Evolutionary conservation across 371 early-diverging fungal genomes (phyloP).

Genomic region (Blakeslea trispora): DNA sequence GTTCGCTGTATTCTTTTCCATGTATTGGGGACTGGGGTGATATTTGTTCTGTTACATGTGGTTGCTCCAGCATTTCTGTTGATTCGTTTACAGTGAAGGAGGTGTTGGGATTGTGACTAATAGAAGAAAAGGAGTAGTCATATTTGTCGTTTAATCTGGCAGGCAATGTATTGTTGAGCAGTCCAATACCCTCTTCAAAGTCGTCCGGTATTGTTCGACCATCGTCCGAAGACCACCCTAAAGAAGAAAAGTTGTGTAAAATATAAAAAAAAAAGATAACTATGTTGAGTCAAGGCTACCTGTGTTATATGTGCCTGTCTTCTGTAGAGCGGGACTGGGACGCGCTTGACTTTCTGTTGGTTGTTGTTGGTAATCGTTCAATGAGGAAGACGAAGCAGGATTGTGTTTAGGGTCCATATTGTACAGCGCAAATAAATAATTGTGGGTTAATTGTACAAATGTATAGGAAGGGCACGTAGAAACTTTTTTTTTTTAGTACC

Average conservation of each 20-base stretch:
- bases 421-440: conserved; percentile 1
- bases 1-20: not conserved
- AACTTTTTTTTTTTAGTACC: no score
- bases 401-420: not conserved
- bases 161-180: conserved; percentile 11
- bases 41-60: not conserved
- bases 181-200: conserved; percentile 32
- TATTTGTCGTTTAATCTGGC: conserved; percentile 6
- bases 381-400: conserved; percentile 1
- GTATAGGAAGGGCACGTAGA: not conserved
- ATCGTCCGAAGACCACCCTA: conserved; percentile 34
- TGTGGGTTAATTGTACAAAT: not conserved
- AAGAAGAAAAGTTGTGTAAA: no score
- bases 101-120: conserved; percentile 10
- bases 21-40: not conserved
- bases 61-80: conserved; percentile 37
- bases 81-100: conserved; percentile 25
- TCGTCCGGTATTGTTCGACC: conserved; percentile 36
- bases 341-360: not conserved
- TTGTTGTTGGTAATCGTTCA: not conserved
- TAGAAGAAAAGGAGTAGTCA: conserved; percentile 34
- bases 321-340: conserved; percentile 5
- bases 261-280: not conserved
- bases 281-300: conserved; percentile 7
- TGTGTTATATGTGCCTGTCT: conserved; percentile 20